Evolutionary conservation across 805 yeast genomes (phyloP), one percentile per base, ranked within the genome.

Genomic region (Cyberlindnera subsufficiens): DNA sequence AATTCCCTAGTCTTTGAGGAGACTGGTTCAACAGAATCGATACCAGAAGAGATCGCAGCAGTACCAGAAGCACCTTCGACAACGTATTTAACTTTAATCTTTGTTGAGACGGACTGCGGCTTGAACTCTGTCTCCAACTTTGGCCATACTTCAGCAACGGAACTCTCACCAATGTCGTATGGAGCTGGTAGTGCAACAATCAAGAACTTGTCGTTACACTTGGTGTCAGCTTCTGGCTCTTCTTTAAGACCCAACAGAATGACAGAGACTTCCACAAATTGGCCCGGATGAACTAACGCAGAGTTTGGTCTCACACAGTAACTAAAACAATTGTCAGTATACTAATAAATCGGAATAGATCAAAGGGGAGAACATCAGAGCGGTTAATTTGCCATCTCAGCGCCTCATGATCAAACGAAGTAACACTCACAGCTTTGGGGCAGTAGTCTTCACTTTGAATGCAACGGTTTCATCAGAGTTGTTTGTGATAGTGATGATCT

Each of bases 371-470:
- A 18, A 10, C 2, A 22, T 9, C 27, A 22, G 27, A 22, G 27
- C 27, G 27, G 27, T 22, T 22, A 22, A 22, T 9, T 9, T 4
- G 27, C 27, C 27, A 22, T 22, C 27, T 9, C 27, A 22, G 10
- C 11, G 10, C 27, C 27, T 9, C 10, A 22, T 8, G 25, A 22
- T 9, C 10, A 22, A 9, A 22, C 10, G 10, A 17, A 17, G 32
- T 36, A 30, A n/a, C 25, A 48, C 52, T 17, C 22, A 83, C 65
- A 87, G 72, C 65, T 87, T 90, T 47, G 99, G 99, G 9, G 98
- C 97, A 6, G 99, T 93, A 37, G 99, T 91, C 69, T 91, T 93
- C 60, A 93, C 97, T 70, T 93, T 93, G 74, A 88, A 93, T 27
- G 96, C 96, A 36, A 81, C 72, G 29, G 79, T 68, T 42, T 71